These are phyloP conservation scores for Alternaria alternata DNA, from an alignment of 2,329 filamentous ascomycete genomes.

Conservation along the genomic window DNA sequence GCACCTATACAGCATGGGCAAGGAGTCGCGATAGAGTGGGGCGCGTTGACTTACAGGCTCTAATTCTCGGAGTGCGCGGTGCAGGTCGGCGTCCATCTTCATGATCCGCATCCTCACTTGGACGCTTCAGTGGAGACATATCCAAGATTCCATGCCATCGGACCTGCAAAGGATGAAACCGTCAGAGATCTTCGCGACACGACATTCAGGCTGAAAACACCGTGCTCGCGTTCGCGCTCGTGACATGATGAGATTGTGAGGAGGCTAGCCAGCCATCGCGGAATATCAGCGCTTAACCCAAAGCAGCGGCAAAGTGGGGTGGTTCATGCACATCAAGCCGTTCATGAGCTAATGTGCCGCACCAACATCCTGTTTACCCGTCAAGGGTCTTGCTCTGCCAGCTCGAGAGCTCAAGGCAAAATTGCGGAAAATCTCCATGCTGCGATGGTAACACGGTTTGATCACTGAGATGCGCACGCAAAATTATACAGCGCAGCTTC, in stretches of 20 bases:
- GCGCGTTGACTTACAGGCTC: slow-evolving; percentile 34
- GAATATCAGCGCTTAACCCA: not conserved
- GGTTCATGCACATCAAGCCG: not conserved
- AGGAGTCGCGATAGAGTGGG: not conserved
- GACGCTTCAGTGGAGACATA: slow-evolving; percentile 62
- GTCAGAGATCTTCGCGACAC: slow-evolving; percentile 18
- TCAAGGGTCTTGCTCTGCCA: not conserved
- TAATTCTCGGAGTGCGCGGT: slow-evolving; percentile 34
- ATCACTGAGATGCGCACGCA: not conserved
- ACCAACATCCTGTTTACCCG: not conserved
- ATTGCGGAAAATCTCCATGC: not conserved
- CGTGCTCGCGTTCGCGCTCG: slow-evolving; percentile 1
- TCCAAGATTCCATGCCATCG: slow-evolving; percentile 70
- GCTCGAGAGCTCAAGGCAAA: not conserved
- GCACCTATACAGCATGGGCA: slow-evolving; percentile 29
- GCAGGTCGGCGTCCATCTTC: slow-evolving; percentile 38
- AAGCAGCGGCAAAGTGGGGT: not conserved
- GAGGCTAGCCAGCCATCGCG: slow-evolving; percentile 7
- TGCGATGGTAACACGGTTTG: not conserved
- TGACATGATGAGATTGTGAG: slow-evolving; percentile 9
- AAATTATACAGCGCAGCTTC: not conserved
- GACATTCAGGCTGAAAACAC: not conserved
- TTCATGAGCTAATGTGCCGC: not conserved
- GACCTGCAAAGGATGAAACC: slow-evolving; percentile 12
- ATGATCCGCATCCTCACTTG: slow-evolving; percentile 40